These are phyloP conservation scores for Colletotrichum coccodes DNA, from an alignment of 2,329 filamentous ascomycete species.

Conservation along the genomic window DNA sequence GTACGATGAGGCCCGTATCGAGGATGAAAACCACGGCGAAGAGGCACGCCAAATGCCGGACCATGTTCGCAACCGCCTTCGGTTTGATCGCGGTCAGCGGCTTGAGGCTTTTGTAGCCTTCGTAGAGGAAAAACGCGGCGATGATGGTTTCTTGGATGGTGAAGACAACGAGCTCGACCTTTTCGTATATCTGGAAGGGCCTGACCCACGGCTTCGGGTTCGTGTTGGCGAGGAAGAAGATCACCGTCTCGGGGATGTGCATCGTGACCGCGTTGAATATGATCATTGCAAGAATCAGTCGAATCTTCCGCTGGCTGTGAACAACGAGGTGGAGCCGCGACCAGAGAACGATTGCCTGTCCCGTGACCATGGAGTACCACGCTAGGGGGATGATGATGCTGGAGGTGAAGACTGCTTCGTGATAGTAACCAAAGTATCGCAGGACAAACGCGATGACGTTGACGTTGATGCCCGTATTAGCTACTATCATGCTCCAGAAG, in stretches of 20 bases:
- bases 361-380: constrained; percentile 64
- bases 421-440: constrained; percentile 43
- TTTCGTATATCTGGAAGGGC: constrained; percentile 55
- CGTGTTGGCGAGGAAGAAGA: constrained; percentile 63
- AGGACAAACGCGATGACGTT: constrained; percentile 41
- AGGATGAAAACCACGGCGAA: constrained; percentile 48
- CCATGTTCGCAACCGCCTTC: constrained; percentile 34
- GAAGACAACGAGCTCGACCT: constrained; percentile 66
- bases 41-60: constrained; percentile 49
- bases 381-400: constrained; percentile 48
- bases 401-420: constrained; percentile 32
- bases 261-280: constrained; percentile 62
- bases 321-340: constrained; percentile 70
- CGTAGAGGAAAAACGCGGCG: constrained; percentile 62
- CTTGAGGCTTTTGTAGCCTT: constrained; percentile 56
- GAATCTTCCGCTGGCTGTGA: constrained; percentile 58
- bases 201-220: constrained; percentile 44
- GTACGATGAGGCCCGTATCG: constrained; percentile 40
- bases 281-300: constrained; percentile 66
- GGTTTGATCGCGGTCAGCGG: constrained; percentile 18
- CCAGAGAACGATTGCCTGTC: constrained; percentile 70
- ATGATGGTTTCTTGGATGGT: constrained; percentile 65
- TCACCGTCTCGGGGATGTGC: constrained; percentile 62
- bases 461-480: constrained; percentile 36
- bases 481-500: constrained; percentile 38